phyloP scores from a whole-genome alignment of 345 rosid genomes.

The Conringia planisiliqua region DNA sequence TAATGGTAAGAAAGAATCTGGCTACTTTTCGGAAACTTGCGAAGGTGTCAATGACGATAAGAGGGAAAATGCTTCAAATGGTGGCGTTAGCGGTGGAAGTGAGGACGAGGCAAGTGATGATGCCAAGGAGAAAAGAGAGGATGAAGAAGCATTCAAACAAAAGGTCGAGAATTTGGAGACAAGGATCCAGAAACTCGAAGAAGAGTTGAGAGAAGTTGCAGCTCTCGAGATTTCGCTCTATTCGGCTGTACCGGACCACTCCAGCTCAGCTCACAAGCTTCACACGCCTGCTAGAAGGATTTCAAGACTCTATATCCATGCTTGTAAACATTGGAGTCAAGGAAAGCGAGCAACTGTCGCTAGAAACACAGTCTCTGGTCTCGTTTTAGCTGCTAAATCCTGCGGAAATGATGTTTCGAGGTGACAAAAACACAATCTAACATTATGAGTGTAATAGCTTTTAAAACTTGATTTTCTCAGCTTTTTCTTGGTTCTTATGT shows the following conservation, averaged over 20 bases:
- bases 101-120: constrained; percentile 43
- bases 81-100: constrained; percentile 40
- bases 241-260: constrained; percentile 90
- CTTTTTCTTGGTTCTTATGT: constrained; percentile 13
- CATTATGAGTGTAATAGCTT: background rate
- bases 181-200: constrained; percentile 84
- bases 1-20: background rate
- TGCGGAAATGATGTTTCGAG: constrained; percentile 93
- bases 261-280: constrained; percentile 88
- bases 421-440: constrained; percentile 22
- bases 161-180: constrained; percentile 60
- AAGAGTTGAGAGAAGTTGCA: constrained; percentile 94
- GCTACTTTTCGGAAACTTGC: background rate
- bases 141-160: constrained; percentile 46
- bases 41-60: constrained; percentile 17
- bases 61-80: constrained; percentile 49
- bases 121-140: constrained; percentile 43
- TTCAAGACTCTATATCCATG: constrained; percentile 84
- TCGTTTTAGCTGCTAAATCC: constrained; percentile 74
- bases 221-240: constrained; percentile 86
- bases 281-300: constrained; percentile 87
- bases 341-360: constrained; percentile 63
- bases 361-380: constrained; percentile 72
- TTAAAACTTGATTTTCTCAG: background rate
- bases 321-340: constrained; percentile 76